Evolutionary conservation across 768 basidiomycete species (phyloP), one percentile per base, ranked within the genome.

Genomic region (Cystofilobasidium capitatum): DNA sequence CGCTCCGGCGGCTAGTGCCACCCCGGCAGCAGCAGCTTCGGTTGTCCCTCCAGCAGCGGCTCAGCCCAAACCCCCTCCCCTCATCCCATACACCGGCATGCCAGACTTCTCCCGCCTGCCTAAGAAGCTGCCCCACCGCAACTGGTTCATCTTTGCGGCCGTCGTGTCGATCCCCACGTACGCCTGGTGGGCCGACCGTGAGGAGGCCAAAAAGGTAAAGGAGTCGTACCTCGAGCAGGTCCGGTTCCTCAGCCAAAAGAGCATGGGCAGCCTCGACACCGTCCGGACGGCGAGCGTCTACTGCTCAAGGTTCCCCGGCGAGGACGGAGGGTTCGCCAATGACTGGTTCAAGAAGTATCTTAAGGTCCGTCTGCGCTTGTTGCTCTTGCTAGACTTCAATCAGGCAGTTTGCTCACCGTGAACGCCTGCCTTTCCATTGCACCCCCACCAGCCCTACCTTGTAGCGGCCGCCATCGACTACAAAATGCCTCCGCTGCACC

Each of bases 381-480:
- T 65, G 62, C 49, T 49, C 31, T 12, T 66, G 5, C 13, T 54
- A 14, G 6, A n/a, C 3, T 14, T 61, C 24, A 22, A 9, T 14
- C 12, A 45, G 14, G 45, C 57, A 39, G 20, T 33, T 26, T 37
- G 45, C 42, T 16, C 54, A 20, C 10, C 10, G 20, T 20, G 10
- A 20, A 42, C 40, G 20, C 10, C 40, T 44, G 36, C 66, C 65
- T 71, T 62, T 58, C 26, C 66, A 49, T 55, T 58, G 54, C 36
- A 57, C 24, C 35, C 29, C 20, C 20, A 66, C 17, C 74, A 99
- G 96, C 96, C 96, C 12, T 83, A 94, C 65, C 81, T 99, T 7
- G 88, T 93, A 40, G 92, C 94, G 7, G 91, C 92, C 2, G 96
- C 91, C 0, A 80, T 97, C 40, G 96, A 99, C 81, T 99, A 89